These are phyloP conservation scores for Arthroderma uncinatum DNA, from an alignment of 2,329 filamentous ascomycete genomes.

Conservation along the genomic window DNA sequence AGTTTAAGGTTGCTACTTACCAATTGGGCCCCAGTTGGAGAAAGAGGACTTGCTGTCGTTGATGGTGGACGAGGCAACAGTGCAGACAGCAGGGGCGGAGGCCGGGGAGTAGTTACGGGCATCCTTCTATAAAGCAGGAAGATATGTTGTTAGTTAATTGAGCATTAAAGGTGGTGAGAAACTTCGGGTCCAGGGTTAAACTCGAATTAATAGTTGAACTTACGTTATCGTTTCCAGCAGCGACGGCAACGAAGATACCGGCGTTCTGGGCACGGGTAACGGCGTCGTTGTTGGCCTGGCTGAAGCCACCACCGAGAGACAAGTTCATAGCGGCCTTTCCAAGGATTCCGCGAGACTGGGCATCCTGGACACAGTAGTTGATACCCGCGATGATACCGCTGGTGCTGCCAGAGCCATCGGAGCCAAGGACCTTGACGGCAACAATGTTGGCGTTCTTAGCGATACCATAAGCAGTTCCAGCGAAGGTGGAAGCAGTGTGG, in stretches of 20 bases:
- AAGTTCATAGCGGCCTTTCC: constrained; percentile 28
- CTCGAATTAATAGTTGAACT: constrained; percentile 4
- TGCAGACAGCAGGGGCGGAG: constrained; percentile 30
- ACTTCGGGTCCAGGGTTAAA: not conserved
- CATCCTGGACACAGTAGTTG: constrained; percentile 28
- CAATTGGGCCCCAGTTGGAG: constrained; percentile 35
- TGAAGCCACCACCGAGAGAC: constrained; percentile 28
- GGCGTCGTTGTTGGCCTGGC: constrained; percentile 30
- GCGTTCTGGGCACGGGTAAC: constrained; percentile 27
- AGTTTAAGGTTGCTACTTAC: constrained; percentile 8
- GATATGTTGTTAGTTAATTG: not conserved
- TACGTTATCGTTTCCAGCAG: constrained; percentile 32
- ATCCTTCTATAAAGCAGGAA: constrained; percentile 16
- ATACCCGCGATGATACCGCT: constrained; percentile 42
- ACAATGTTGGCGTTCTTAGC: constrained; percentile 30
- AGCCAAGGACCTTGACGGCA: constrained; percentile 42
- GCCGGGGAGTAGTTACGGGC: constrained; percentile 30
- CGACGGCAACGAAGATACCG: constrained; percentile 34
- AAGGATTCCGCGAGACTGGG: constrained; percentile 21
- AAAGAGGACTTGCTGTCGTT: constrained; percentile 29
- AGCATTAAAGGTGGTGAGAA: not conserved
- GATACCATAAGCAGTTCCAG: constrained; percentile 28
- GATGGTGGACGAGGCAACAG: constrained; percentile 31
- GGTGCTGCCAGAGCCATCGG: constrained; percentile 36
- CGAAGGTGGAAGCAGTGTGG: constrained; percentile 31